Percentiles rank a stretch among this genome's conserved stretches.
phyloP scores from a whole-genome alignment of 345 rosid species.

The Eucalyptus caleyi region DNA sequence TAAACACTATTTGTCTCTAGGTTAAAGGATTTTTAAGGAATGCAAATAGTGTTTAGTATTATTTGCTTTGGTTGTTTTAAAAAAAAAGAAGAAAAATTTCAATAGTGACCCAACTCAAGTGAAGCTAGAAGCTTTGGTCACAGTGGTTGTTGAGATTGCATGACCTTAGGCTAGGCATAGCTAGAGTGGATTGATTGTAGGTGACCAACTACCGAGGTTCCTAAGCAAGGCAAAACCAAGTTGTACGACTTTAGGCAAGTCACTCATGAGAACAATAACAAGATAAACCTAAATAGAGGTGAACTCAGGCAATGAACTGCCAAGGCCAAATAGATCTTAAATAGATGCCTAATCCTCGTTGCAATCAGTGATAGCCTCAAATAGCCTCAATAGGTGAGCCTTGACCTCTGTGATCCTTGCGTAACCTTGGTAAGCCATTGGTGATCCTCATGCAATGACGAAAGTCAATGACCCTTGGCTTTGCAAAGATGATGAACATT shows the following conservation, averaged over 20 bases:
- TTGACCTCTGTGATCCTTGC: neutral
- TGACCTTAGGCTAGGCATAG: neutral
- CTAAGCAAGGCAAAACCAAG: neutral
- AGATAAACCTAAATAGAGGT: neutral
- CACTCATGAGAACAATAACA: neutral
- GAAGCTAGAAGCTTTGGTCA: neutral
- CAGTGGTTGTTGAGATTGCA: neutral
- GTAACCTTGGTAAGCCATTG: neutral
- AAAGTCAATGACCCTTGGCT: neutral
- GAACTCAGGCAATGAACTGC: accelerated
- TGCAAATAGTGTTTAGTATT: neutral
- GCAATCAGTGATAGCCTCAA: neutral
- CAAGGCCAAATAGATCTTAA: accelerated
- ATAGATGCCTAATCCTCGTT: accelerated
- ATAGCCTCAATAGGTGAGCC: accelerated
- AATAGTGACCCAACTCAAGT: neutral
- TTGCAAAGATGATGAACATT: neutral
- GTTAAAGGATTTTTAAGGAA: neutral
- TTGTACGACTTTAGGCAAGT: neutral
- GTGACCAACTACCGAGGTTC: neutral
- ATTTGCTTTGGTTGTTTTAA: neutral
- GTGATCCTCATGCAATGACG: accelerated
- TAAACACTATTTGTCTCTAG: neutral
- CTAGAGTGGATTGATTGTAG: accelerated
- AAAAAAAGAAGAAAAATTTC: no score